Base-by-base conservation (phyloP, 106 monocot species). In the Posidonia australis region DNA sequence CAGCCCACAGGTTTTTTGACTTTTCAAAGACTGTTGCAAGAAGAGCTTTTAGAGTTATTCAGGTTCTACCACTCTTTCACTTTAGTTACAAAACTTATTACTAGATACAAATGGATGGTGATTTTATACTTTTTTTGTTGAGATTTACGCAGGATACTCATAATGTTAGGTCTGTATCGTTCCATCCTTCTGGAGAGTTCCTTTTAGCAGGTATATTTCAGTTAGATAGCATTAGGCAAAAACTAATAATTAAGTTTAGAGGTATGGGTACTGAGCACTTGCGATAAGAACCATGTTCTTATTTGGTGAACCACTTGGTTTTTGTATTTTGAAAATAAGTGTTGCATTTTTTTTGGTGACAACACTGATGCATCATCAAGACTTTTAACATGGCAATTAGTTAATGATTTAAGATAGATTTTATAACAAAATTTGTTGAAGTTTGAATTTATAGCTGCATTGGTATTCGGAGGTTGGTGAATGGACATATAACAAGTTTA, bases 161-260 rank as follows among this genome's bases (percentile, higher is more conserved):
- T 73, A 89, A 94, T 80, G 93, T 94, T 44, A 84, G 86, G 73
- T 94, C 93, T 73, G 83, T 94, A 54, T 81, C 89, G 65, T 94
- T 94, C 68, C 93, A 94, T 89, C 93, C 93, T 79, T 94, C 83
- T 29, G 93, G 93, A 28, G 89, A 89, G 25, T 94, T 79, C 66
- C 64, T 94, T 52, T 74, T 89, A 75, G 89, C 93, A 62, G 93
- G 93, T 94, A 81, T 14, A 57, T 57, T 25, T 57, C 57, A 53
- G 13, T 14, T 57, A 16, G 22, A n/a, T n/a, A n/a, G n/a, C 13
- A 12, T 6, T 57, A 25, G 27, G 5, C 26, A 57, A 57, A 57
- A 57, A 22, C 26, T 57, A 9, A 25, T 57, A 14, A n/a, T n/a
- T 36, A 2, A 36, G 7, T 36, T 36, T 7, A 36, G n/a, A n/a